These are phyloP conservation scores for Penicillium sp. DNA, from an alignment of 2,329 filamentous ascomycete genomes.

Conservation along the genomic window DNA sequence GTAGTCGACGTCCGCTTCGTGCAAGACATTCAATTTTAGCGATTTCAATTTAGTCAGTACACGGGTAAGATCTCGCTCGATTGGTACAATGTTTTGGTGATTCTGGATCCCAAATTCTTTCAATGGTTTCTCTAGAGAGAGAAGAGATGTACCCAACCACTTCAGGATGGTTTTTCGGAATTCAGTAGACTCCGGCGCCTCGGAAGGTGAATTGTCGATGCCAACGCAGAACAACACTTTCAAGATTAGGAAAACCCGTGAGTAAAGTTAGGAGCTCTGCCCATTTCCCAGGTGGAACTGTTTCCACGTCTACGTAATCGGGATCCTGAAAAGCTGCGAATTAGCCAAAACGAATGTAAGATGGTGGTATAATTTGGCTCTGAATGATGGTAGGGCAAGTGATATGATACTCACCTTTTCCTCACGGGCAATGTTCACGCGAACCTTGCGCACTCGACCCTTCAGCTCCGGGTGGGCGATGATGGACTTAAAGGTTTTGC, in stretches of 20 bases:
- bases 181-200: neutral
- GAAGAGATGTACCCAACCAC: neutral
- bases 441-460: neutral
- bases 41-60: neutral
- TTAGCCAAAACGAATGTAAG: neutral
- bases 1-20: neutral
- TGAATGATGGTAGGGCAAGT: neutral
- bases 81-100: neutral
- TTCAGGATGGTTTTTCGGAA: neutral
- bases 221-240: conserved; percentile 1
- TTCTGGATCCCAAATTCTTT: conserved; percentile 1
- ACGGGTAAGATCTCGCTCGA: neutral
- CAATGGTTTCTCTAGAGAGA: neutral
- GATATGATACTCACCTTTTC: neutral
- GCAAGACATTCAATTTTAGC: neutral
- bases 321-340: neutral
- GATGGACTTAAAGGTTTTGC: neutral
- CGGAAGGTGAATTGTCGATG: neutral
- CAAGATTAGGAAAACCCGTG: neutral
- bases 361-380: too few species aligned
- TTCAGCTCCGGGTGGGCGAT: neutral
- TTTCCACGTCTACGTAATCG: neutral
- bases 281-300: neutral
- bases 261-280: neutral
- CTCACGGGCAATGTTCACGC: neutral